Evolutionary conservation across 2,329 filamentous ascomycete genomes (phyloP), one percentile per base, ranked within the genome.

Genomic region (Cytospora paraplurivora): DNA sequence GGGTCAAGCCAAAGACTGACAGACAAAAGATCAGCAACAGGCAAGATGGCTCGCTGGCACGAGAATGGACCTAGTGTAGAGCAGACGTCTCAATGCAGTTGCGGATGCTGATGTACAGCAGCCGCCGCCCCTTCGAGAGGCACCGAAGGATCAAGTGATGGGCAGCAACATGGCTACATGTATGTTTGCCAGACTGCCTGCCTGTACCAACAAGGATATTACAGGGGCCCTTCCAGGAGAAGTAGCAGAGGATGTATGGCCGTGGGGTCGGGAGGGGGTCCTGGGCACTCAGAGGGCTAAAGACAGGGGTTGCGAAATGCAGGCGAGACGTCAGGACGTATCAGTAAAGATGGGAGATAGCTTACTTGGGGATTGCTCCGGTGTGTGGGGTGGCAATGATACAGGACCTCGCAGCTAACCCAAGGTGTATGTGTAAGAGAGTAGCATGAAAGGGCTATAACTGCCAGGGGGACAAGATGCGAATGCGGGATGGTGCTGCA

Each of bases 161-260:
- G 70, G 67, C 68, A 68, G 68, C 67, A 66, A 66, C 64, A 64
- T 68, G 68, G 70, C 68, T 69, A 70, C 71, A 72, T 65, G 64
- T 77, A 75, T 74, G 75, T 76, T 76, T 75, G 73, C 73, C 75
- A 71, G 71, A 72, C 69, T 74, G 71, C 72, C 69, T 74, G 71
- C 72, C 76, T 76, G 72, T 76, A 75, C 68, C 67, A 72, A 70
- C 74, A 76, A 71, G 76, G 76, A 73, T 75, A 62, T 66, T 37
- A 41, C 38, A 38, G 54, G 34, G 50, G 38, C 57, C 53, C 57
- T 56, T 66, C 61, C 37, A 64, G 63, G 59, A 62, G 64, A 62
- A 19, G 62, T 60, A 50, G 56, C 55, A 60, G 59, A 65, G 63
- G 67, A 70, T 70, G 69, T 70, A 47, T 68, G 66, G 61, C 27